phyloP scores from a whole-genome alignment of 1,284 basidiomycete genomes.

The Trichosporon inkin region DNA sequence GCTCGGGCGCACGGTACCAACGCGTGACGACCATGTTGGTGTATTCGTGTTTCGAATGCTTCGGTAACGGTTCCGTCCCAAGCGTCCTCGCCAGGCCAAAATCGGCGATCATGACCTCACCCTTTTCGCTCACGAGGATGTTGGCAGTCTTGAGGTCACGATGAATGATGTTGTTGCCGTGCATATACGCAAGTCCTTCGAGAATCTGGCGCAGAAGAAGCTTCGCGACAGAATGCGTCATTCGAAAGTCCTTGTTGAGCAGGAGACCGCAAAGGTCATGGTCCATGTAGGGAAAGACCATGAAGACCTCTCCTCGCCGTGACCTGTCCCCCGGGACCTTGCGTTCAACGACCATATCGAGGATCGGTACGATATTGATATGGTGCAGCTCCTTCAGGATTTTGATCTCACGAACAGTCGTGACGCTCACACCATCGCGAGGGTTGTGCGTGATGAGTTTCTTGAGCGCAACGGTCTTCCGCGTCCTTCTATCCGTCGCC shows the following conservation, averaged over 20 bases:
- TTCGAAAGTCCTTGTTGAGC: conserved; percentile 79
- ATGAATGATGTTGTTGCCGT: conserved; percentile 88
- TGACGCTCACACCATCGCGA: conserved; percentile 85
- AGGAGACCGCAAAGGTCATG: conserved; percentile 94
- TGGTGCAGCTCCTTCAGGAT: conserved; percentile 87
- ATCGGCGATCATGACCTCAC: conserved; percentile 83
- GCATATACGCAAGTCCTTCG: conserved; percentile 92
- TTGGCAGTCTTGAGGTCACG: conserved; percentile 99
- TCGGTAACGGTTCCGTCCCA: conserved; percentile 47
- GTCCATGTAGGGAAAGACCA: conserved; percentile 99
- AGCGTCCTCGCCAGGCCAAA: conserved; percentile 79
- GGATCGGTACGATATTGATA: conserved; percentile 75
- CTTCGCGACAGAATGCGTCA: conserved; percentile 82
- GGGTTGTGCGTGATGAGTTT: conserved; percentile 82
- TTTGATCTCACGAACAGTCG: conserved; percentile 96
- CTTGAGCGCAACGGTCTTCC: conserved; percentile 77
- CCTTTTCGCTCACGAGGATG: conserved; percentile 82
- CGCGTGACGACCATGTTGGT: conserved; percentile 98
- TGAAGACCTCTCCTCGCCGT: conserved; percentile 64
- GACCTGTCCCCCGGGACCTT: conserved; percentile 39
- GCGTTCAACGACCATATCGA: conserved; percentile 75
- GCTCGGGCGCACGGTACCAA: conserved; percentile 96
- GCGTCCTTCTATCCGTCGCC: conserved; percentile 63
- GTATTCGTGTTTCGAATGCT: conserved; percentile 59
- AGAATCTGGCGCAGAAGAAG: conserved; percentile 92